A percentile compares a stretch with the other conserved stretches of the same genome.
phyloP scores from a whole-genome alignment of 495 filamentous ascomycete genomes.

The Penicillium bialowiezense region DNA sequence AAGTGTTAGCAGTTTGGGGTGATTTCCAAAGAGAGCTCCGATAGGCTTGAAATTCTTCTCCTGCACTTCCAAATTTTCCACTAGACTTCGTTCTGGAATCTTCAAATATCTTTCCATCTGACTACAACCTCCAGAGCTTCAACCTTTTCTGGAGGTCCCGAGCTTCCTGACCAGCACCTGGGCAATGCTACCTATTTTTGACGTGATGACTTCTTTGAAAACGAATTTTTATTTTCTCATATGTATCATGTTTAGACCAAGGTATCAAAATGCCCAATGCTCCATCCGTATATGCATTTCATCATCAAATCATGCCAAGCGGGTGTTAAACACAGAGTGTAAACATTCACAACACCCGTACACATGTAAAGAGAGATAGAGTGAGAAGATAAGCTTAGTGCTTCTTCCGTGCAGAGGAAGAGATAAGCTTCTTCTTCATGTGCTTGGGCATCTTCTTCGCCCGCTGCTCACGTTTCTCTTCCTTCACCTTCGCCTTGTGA shows the following conservation, averaged over 20 bases:
- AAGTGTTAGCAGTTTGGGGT: constrained; percentile 19
- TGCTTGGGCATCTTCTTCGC: constrained; percentile 96
- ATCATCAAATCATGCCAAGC: constrained; percentile 31
- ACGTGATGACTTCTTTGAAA: no score
- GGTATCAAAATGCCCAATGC: constrained; percentile 34
- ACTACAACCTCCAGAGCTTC: no score
- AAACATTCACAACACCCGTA: constrained; percentile 13
- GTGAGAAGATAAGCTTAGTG: constrained; percentile 27
- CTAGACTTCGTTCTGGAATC: no score
- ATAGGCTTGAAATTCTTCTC: constrained; percentile 20
- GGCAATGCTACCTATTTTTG: no score
- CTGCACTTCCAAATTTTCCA: background rate
- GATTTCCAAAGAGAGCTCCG: constrained; percentile 52
- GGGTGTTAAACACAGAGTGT: constrained; percentile 2
- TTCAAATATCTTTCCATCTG: no score
- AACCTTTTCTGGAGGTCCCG: no score
- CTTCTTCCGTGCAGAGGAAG: constrained; percentile 43
- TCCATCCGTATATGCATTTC: constrained; percentile 31
- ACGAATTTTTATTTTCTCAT: constrained; percentile 10
- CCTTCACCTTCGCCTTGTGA: constrained; percentile 89
- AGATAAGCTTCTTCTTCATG: constrained; percentile 66
- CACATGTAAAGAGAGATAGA: constrained; percentile 15
- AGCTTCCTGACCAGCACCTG: no score
- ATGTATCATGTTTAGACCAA: constrained; percentile 22
- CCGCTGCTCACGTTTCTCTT: constrained; percentile 86